Conservation (phyloP, 2,329 filamentous ascomycete genomes). For the Colletotrichum endophyticum region DNA sequence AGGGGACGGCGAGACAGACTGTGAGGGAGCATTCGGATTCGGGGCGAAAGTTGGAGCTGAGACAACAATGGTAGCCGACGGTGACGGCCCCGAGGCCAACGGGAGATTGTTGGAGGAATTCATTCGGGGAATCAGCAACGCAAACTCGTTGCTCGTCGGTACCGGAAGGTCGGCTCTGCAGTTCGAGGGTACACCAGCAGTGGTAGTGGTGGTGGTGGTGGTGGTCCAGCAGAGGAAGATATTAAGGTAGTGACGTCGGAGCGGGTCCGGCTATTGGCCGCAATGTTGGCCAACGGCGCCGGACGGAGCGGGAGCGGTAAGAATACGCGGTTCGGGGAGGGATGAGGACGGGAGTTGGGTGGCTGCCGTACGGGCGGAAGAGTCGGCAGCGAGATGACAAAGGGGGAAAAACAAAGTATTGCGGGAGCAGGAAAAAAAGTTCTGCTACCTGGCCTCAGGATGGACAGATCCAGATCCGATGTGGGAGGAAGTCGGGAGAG, state of each 20-base stretch:
- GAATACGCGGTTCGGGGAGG: background rate
- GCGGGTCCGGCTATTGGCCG: conserved; percentile 20
- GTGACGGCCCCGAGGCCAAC: background rate
- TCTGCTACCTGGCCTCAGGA: background rate
- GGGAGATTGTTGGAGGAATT: background rate
- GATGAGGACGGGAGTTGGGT: background rate
- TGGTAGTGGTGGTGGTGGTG: background rate
- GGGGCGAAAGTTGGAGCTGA: background rate
- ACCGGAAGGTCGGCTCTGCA: background rate
- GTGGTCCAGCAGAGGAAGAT: background rate
- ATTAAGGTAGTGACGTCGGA: background rate
- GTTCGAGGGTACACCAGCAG: background rate
- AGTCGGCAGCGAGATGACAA: background rate
- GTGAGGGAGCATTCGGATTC: background rate
- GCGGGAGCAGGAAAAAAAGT: background rate
- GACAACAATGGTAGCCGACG: conserved; percentile 5
- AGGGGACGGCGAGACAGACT: conserved; percentile 12
- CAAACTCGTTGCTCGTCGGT: background rate
- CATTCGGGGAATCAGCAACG: background rate
- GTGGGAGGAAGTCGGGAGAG: conserved; percentile 14
- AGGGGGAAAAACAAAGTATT: background rate
- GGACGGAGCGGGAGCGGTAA: conserved; percentile 2
- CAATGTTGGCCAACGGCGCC: conserved; percentile 3
- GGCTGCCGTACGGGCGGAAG: background rate
- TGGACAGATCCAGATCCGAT: conserved; percentile 5